Base-by-base conservation (phyloP, 2,329 filamentous ascomycete genomes). In the Botryosphaeria dothidea region DNA sequence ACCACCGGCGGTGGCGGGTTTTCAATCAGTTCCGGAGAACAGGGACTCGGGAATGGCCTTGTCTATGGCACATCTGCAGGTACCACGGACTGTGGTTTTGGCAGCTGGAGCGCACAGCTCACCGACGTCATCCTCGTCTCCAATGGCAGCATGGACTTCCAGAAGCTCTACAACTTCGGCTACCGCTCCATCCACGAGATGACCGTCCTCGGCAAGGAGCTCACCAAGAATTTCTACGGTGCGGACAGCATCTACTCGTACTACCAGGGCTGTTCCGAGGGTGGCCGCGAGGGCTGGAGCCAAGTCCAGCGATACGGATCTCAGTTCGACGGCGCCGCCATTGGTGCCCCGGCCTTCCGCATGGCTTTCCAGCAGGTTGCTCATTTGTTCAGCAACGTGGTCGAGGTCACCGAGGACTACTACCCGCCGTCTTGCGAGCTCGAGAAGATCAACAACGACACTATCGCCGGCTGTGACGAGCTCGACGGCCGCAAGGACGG, bases 401-500 rank as follows among this genome's bases (percentile, higher is more conserved):
- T 81, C 43, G 79, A 83, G 69, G 66, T 74, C 56, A 76, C 73
- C 0, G 65, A 76, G 11, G 73, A 72, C 60, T 83, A 83, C 69
- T 79, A 73, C 63, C 81, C 77, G 15, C 76, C 74, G 17, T 75
- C 77, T 15, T 83, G 81, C 68, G 82, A 83, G 58, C 68, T 86
- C 17, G 75, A 78, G 4, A 81, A 80, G 69, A 85, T 86, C 51
- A 78, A 83, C 27, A 86, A 86, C 69, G 77, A 78, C 43, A 87
- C 85, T 3, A 85, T 87, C 56, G 75, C 75, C 1, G 80, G 80
- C 36, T 88, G 85, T 57, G 85, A 88, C 66, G 74, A 79, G 9
- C 75, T 88, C 4, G 85, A 88, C 65, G 85, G 85, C 5, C 78
- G 78, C 46, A 79, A 77, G 0, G 85, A 87, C 65, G 84, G 85